Evolutionary conservation across 768 basidiomycete genomes (phyloP), one percentile per base, ranked within the genome.

Genomic region (Lentinula raphanica): DNA sequence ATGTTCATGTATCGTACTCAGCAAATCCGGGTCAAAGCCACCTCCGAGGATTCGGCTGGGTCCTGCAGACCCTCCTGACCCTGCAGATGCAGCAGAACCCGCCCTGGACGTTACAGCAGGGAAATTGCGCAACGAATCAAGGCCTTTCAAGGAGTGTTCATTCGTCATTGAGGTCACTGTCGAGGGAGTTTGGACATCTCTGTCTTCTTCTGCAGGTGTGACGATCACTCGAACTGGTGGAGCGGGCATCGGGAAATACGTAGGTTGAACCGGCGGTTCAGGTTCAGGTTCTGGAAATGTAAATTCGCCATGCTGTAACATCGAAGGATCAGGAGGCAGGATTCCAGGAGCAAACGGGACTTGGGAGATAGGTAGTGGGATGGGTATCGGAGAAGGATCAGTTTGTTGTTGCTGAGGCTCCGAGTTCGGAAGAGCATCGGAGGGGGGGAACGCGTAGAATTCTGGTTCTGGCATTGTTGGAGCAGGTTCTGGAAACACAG

Each of bases 1-100:
- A 49, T 57, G 56, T 49, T 57, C 56, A 38, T 57, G 56, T 48
- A 57, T 57, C 4, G 56, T 57, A 25, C 56, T 57, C 25, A 35
- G 13, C 9, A 57, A 49, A 38, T 49, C 56, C 21, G 29, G 31
- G 21, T 46, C 56, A 29, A 48, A 57, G 15, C 31, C 31, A 49
- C 45, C 40, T 29, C 25, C 45, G 9, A 21, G 25, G 17, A 25
- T 6, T 19, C 23, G 28, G 12, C 3, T 7, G 5, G 15, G 25
- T 5, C 42, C 40, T 11, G 32, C 25, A 23, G 39, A 44, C 11
- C 35, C 29, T 17, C 51, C 36, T 25, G 54, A 42, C 42, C 12
- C 25, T 8, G 23, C 23, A 45, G 42, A 39, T 19, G 17, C 42
- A 6, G 55, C 55, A 15, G 32, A 19, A 19, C 32, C 35, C 8